Evolutionary conservation across 2,329 filamentous ascomycete species (phyloP).

Genomic region (Microdochium nivale): DNA sequence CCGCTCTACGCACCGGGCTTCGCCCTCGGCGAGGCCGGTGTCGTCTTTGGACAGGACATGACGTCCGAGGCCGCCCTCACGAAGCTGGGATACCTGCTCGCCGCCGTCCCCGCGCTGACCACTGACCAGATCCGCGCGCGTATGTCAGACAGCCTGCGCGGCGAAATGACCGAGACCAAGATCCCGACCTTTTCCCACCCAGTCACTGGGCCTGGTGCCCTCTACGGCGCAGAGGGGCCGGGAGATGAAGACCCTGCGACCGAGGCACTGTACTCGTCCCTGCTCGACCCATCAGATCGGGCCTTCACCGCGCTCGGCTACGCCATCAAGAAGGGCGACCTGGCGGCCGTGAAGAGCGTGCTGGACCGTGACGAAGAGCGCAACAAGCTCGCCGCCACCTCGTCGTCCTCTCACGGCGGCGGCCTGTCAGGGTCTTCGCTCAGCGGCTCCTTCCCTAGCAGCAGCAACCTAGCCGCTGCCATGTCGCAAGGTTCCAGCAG

Average conservation of each 20-base stretch:
- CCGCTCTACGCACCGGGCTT: conserved; percentile 73
- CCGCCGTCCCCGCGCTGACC: conserved; percentile 53
- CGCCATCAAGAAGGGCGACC: conserved; percentile 65
- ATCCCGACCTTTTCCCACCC: conserved; percentile 71
- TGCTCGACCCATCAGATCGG: conserved; percentile 41
- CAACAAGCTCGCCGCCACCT: not conserved
- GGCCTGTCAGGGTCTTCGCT: not conserved
- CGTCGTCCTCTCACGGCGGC: no score
- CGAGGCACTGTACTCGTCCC: conserved; percentile 50
- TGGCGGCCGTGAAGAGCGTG: conserved; percentile 56
- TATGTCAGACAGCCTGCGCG: conserved; percentile 70
- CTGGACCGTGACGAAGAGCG: conserved; percentile 51
- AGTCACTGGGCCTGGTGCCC: conserved; percentile 38
- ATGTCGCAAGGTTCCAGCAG: no score
- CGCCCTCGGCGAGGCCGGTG: conserved; percentile 70
- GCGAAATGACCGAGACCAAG: conserved; percentile 74
- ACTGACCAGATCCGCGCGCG: conserved; percentile 56
- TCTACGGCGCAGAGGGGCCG: conserved; percentile 32
- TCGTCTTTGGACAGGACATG: conserved; percentile 83
- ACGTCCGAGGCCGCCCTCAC: conserved; percentile 87
- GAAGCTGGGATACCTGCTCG: conserved; percentile 80
- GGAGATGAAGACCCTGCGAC: conserved; percentile 41
- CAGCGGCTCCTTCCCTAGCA: not conserved
- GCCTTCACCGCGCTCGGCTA: conserved; percentile 72
- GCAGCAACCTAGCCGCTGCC: not conserved